Evolutionary conservation across 257 asterid species (phyloP), one percentile per base, ranked within the genome.

Genomic region (Petrea volubilis): DNA sequence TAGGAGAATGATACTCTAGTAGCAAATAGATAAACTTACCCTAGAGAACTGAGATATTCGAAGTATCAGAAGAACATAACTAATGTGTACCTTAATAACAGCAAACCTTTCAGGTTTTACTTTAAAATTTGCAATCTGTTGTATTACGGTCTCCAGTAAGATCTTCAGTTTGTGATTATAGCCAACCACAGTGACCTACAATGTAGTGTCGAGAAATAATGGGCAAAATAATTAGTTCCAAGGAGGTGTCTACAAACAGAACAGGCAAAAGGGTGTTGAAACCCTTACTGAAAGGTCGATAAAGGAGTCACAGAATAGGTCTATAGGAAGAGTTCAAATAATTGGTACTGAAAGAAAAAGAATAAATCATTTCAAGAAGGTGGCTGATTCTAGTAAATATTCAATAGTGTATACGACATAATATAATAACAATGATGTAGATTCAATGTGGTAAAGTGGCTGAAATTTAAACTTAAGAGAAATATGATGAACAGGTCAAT

Each of bases 31-130:
- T 47, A 47, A 55, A 74, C 50, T 53, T 23, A 40, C 29, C 63
- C 21, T 49, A 50, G 23, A 65, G 65, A 73, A 24, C 55, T 69
- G 70, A 73, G 68, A 36, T 68, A 28, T 25, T 47, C 57, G 36
- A 47, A 65, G 46, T 38, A 74, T 47, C 64, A 53, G 13, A 60
- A 38, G 24, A 28, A 68, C 62, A 70, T 4, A 72, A 78, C 65
- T 12, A 50, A 68, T 46, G 9, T 71, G 76, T 71, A 94, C 99
- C 98, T 95, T 88, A 80, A 95, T 90, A 51, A 95, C 98, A 71
- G 90, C 82, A 74, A 95, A 95, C 44, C 99, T 86, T 60, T 95
- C 98, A n/a, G 84, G 88, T 78, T 88, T 95, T 44, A 92, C 99
- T 90, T 95, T 93, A 62, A 95, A 95, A 0, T 78, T 82, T 28